Evolutionary conservation across 495 filamentous ascomycete species (phyloP).

Genomic region (Penicillium daleae): DNA sequence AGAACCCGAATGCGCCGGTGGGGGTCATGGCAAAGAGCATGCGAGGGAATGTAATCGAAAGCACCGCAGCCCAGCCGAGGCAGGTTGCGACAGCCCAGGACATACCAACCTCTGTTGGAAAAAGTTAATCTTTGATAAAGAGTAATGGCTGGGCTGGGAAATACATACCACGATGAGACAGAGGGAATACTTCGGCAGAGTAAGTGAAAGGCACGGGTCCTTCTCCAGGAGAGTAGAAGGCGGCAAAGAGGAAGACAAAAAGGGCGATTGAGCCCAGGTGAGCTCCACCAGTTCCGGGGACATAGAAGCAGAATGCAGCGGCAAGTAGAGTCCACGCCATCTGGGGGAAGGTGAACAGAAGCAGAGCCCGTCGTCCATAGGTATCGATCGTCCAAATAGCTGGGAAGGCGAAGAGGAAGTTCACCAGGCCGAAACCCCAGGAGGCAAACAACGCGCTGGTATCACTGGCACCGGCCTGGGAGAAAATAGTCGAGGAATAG

Average conservation of each 20-base stretch:
- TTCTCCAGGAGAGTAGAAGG: conserved; percentile 71
- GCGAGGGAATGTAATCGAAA: conserved; percentile 71
- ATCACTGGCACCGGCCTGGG: conserved; percentile 58
- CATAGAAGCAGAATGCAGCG: conserved; percentile 71
- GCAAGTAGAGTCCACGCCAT: conserved; percentile 82
- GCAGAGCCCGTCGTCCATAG: conserved; percentile 74
- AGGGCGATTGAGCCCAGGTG: conserved; percentile 64
- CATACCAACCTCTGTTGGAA: conserved; percentile 74
- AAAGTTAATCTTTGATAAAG: conserved; percentile 2
- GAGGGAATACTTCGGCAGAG: conserved; percentile 80
- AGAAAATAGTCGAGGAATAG: conserved; percentile 78
- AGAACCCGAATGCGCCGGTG: conserved; percentile 54
- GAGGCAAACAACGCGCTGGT: conserved; percentile 71
- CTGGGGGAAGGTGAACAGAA: conserved; percentile 85
- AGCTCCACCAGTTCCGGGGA: conserved; percentile 52
- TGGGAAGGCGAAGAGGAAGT: conserved; percentile 82
- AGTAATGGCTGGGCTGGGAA: not conserved
- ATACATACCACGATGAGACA: conserved; percentile 63
- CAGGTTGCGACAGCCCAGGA: conserved; percentile 73
- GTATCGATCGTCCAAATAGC: conserved; percentile 87
- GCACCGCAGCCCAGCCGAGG: conserved; percentile 72
- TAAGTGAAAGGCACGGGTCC: conserved; percentile 75
- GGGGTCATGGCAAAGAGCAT: conserved; percentile 62
- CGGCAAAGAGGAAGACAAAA: conserved; percentile 69
- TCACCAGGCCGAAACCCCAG: conserved; percentile 80